Base-by-base conservation (phyloP, 352 stramenopile species). In the Phytopythium aichiense region DNA sequence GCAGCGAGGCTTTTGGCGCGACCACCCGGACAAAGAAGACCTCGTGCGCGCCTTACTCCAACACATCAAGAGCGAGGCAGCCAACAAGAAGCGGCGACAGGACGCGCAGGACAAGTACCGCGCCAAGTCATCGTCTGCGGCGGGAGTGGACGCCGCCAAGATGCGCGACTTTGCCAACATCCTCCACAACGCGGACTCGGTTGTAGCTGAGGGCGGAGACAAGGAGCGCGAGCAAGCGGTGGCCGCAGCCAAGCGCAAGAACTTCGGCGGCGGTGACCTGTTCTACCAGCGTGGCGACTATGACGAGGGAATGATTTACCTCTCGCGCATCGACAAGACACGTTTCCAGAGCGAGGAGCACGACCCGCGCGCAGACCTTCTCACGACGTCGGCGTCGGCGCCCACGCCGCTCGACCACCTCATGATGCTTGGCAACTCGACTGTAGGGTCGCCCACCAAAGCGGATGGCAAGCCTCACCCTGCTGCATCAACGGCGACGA, bases 11-110 rank as follows among this genome's bases (percentile, higher is more conserved):
- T 97, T 97, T 64, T 96, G 87, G 89, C 87, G 87, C 25, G 88
- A 95, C 63, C 86, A 97, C 57, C 86, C 87, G 5, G 82, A 95
- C 65, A 96, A 95, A 69, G 88, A 97, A 50, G 87, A 97, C 60
- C 81, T 97, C 38, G 83, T 96, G 54, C 78, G 84, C 23, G 89
- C 89, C 4, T 59, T 96, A 11, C 65, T 97, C 30, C 82, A 96
- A 58, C 88, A 96, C 54, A 89, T 93, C 42, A 80, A 84, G 46
- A 91, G 77, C 55, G 87, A 95, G 58, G 83, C 79, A 12, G 65
- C 76, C 40, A 93, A 87, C 73, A 92, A 93, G 62, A 89, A 88
- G 64, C 74, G 84, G 7, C 79, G 84, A 0, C 82, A 92, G 51
- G 86, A 93, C 28, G 86, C 84, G 7, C 86, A 92, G 63, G 84